These are phyloP conservation scores for Globisporangium nagaii DNA, from an alignment of 352 stramenopile genomes.

Conservation along the genomic window DNA sequence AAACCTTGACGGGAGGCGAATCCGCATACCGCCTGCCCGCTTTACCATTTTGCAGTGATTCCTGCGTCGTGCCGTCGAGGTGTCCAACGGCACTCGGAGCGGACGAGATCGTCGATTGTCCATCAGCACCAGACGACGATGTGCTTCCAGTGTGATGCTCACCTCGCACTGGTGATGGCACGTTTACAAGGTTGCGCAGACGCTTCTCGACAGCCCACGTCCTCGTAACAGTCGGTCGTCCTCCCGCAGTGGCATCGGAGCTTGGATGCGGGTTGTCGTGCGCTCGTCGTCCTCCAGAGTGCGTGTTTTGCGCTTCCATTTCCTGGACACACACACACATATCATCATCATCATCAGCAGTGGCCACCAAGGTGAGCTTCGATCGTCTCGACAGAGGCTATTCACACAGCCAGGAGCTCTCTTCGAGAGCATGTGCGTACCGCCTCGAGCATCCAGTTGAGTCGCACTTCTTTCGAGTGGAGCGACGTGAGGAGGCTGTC, in stretches of 20 bases:
- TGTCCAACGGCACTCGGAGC: slow-evolving; percentile 1
- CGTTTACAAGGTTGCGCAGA: slow-evolving; percentile 34
- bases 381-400: neutral
- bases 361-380: too few species aligned
- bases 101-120: slow-evolving; percentile 5
- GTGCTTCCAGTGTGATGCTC: neutral
- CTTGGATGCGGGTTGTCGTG: neutral
- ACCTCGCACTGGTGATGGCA: slow-evolving; percentile 33
- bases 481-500: slow-evolving; percentile 38
- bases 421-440: too few species aligned
- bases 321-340: slow-evolving; percentile 44
- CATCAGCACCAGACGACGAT: neutral
- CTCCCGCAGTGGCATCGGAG: slow-evolving; percentile 1
- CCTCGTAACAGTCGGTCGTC: slow-evolving; percentile 18
- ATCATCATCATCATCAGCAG: too few species aligned
- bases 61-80: slow-evolving; percentile 2
- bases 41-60: neutral
- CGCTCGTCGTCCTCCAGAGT: neutral
- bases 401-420: neutral
- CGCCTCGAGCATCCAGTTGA: slow-evolving; percentile 72
- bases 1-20: neutral
- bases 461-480: slow-evolving; percentile 49
- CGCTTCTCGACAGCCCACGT: slow-evolving; percentile 58
- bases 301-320: slow-evolving; percentile 65
- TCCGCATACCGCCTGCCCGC: neutral